A percentile compares a stretch with the other conserved stretches of the same genome.
Evolutionary conservation across 495 filamentous ascomycete genomes (phyloP).

Genomic region (Aspergillus indologenus): DNA sequence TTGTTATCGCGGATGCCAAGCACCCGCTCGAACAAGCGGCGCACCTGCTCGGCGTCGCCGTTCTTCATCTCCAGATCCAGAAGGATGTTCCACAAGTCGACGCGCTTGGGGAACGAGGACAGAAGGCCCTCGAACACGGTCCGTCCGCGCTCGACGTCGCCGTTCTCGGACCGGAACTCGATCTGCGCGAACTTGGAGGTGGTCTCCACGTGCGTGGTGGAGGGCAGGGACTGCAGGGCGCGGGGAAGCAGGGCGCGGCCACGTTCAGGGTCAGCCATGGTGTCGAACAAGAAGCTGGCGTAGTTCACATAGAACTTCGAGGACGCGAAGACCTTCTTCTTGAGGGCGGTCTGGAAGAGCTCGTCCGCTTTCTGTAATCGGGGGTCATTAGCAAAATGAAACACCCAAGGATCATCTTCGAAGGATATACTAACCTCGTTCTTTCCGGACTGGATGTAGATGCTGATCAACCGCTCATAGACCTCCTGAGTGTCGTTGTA

Average conservation of each 20-base stretch:
- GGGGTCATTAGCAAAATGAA: slow-evolving; percentile 32
- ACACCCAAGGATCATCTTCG: background rate
- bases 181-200: slow-evolving; percentile 85
- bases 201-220: slow-evolving; percentile 67
- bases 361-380: slow-evolving; percentile 74
- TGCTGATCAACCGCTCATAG: slow-evolving; percentile 84
- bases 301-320: slow-evolving; percentile 90
- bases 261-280: slow-evolving; percentile 60
- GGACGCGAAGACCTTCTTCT: slow-evolving; percentile 78
- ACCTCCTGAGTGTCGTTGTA: slow-evolving; percentile 91
- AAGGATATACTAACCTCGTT: slow-evolving; percentile 46
- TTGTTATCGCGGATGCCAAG: slow-evolving; percentile 49
- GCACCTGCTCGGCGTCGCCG: slow-evolving; percentile 61
- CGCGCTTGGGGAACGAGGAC: slow-evolving; percentile 77
- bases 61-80: slow-evolving; percentile 77
- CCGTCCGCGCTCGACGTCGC: slow-evolving; percentile 85
- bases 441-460: slow-evolving; percentile 89
- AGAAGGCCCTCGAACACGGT: slow-evolving; percentile 91
- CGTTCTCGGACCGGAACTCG: slow-evolving; percentile 81
- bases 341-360: slow-evolving; percentile 79
- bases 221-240: slow-evolving; percentile 77
- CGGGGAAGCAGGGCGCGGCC: slow-evolving; percentile 80
- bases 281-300: slow-evolving; percentile 83
- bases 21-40: slow-evolving; percentile 80
- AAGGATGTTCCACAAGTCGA: slow-evolving; percentile 90